phyloP scores from a whole-genome alignment of 768 basidiomycete species.

The Termitomyces sp. region DNA sequence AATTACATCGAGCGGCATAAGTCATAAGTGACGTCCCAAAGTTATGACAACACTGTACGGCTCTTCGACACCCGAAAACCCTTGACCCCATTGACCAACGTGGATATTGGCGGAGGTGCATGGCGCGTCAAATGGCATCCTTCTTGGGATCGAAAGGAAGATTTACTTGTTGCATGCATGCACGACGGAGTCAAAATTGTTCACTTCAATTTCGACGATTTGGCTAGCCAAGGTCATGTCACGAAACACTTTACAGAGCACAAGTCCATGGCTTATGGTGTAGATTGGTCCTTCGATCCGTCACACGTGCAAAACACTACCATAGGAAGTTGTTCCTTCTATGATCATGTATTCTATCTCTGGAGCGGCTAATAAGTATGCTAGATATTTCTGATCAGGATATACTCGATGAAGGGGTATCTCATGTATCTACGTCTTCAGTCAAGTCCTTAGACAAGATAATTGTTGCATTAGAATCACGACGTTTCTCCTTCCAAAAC shows the following conservation, averaged over 20 bases:
- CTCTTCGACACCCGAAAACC: conserved; percentile 81
- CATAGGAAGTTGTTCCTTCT: conserved; percentile 92
- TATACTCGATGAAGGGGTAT: conserved; percentile 4
- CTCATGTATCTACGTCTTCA: background rate
- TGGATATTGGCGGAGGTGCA: conserved; percentile 82
- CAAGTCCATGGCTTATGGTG: conserved; percentile 84
- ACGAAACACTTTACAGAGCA: conserved; percentile 70
- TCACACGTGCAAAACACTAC: conserved; percentile 34
- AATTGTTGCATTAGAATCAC: conserved; percentile 17
- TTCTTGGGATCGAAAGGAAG: conserved; percentile 50
- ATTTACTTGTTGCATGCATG: conserved; percentile 95
- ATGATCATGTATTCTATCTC: conserved; percentile 78
- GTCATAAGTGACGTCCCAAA: conserved; percentile 22
- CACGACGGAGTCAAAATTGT: conserved; percentile 93
- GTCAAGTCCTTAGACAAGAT: background rate
- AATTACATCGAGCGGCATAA: background rate
- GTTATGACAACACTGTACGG: conserved; percentile 75
- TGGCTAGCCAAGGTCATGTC: conserved; percentile 10
- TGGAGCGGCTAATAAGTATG: conserved; percentile 59
- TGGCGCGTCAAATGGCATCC: conserved; percentile 99
- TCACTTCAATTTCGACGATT: conserved; percentile 41
- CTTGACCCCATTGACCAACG: conserved; percentile 46
- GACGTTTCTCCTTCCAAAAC: conserved; percentile 44
- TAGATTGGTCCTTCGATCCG: conserved; percentile 71
- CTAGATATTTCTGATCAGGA: background rate